These are phyloP conservation scores for Hapsidospora chrysogenum DNA, from an alignment of 495 filamentous ascomycete genomes.

Conservation along the genomic window DNA sequence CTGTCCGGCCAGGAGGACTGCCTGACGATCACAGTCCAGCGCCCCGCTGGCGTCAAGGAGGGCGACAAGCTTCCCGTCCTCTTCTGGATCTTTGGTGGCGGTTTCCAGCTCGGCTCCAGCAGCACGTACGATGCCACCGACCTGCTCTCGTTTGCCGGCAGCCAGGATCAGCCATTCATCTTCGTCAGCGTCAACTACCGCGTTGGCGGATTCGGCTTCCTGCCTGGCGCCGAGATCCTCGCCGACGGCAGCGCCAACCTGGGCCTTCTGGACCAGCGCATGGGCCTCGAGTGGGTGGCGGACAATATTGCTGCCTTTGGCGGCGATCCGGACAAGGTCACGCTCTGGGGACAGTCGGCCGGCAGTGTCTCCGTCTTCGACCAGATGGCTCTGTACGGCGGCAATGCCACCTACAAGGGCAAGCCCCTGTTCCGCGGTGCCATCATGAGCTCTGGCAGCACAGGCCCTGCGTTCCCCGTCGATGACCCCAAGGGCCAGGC, in stretches of 20 bases:
- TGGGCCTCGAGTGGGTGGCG: slow-evolving; percentile 46
- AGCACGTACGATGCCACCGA: slow-evolving; percentile 39
- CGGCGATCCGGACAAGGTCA: slow-evolving; percentile 47
- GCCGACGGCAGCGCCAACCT: slow-evolving; percentile 44
- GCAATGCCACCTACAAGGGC: slow-evolving; percentile 52
- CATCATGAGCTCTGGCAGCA: slow-evolving; percentile 57
- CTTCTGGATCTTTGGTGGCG: slow-evolving; percentile 63
- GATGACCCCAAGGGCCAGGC: slow-evolving; percentile 45
- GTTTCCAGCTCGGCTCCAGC: slow-evolving; percentile 37
- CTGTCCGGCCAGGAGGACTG: slow-evolving; percentile 45
- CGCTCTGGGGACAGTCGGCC: slow-evolving; percentile 59
- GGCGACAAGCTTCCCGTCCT: slow-evolving; percentile 47
- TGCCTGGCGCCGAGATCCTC: slow-evolving; percentile 45
- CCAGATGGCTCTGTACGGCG: slow-evolving; percentile 53
- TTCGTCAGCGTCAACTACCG: slow-evolving; percentile 51
- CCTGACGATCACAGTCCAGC: slow-evolving; percentile 45
- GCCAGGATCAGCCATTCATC: slow-evolving; percentile 40
- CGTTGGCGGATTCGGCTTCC: slow-evolving; percentile 41
- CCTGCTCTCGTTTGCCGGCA: slow-evolving; percentile 34
- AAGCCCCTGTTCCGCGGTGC: slow-evolving; percentile 51
- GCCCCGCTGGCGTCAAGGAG: slow-evolving; percentile 37
- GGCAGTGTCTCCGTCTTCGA: slow-evolving; percentile 56
- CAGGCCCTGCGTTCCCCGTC: slow-evolving; percentile 45
- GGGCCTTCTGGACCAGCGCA: slow-evolving; percentile 48
- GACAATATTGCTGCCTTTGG: slow-evolving; percentile 54